Evolutionary conservation across 148 eudicot species (phyloP).

Genomic region (Spergularia marina): DNA sequence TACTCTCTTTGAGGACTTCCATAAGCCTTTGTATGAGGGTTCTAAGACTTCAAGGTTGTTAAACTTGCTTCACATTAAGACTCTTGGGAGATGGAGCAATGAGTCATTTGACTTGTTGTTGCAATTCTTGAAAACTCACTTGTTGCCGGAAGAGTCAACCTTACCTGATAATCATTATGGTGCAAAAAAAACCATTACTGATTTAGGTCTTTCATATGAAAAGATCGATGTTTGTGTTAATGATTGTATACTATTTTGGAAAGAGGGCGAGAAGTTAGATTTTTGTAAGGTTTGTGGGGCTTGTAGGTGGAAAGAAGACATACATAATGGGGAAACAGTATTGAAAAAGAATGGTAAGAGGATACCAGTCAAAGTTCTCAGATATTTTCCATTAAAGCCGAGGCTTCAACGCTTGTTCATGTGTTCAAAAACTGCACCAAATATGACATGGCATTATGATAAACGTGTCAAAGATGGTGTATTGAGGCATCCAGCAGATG

Average conservation of each 20-base stretch:
- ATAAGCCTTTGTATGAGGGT: no score
- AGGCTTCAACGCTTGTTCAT: slow-evolving; percentile 12
- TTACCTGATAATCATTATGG: neutral
- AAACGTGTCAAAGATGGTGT: slow-evolving; percentile 2
- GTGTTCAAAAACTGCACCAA: neutral
- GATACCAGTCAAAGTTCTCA: slow-evolving; percentile 1
- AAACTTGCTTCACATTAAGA: slow-evolving; percentile 7
- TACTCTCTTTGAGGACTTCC: no score
- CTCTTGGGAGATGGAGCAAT: slow-evolving; percentile 9
- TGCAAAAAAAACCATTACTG: neutral
- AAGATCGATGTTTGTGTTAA: neutral
- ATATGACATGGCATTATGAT: slow-evolving; percentile 10
- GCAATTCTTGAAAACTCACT: neutral
- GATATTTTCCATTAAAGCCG: slow-evolving; percentile 13
- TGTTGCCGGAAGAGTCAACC: neutral
- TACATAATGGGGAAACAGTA: neutral
- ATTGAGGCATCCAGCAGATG: slow-evolving; percentile 19
- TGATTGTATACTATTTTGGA: no score
- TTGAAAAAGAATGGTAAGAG: neutral
- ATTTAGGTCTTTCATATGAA: neutral
- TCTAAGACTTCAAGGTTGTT: neutral
- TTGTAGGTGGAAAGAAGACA: slow-evolving; percentile 3
- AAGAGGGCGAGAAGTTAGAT: neutral
- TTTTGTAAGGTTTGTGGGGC: neutral
- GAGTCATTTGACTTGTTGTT: slow-evolving; percentile 1